Percentiles rank a stretch among this genome's conserved stretches.
These are phyloP conservation scores for Cinchona pubescens DNA, from an alignment of 257 asterid species.

Conservation along the genomic window DNA sequence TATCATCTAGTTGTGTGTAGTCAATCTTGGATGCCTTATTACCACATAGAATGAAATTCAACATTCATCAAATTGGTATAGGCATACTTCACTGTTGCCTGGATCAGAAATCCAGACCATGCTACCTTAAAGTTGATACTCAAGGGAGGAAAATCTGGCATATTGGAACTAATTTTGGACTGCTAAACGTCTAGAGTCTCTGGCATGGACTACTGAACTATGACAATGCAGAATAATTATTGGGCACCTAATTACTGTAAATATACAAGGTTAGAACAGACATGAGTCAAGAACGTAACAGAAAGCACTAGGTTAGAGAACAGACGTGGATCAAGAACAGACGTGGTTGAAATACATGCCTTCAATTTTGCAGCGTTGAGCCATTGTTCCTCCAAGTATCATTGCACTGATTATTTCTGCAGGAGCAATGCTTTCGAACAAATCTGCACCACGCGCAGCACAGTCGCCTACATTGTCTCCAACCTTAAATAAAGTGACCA, in stretches of 20 bases:
- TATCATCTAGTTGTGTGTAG: background rate
- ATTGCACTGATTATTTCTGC: slow-evolving; percentile 99
- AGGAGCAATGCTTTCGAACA: slow-evolving; percentile 98
- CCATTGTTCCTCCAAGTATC: slow-evolving; percentile 99
- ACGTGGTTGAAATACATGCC: slow-evolving; percentile 35
- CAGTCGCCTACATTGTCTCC: slow-evolving; percentile 99
- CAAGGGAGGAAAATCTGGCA: background rate
- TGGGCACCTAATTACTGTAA: background rate
- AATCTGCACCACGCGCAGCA: slow-evolving; percentile 99
- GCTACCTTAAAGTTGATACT: background rate
- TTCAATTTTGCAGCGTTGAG: slow-evolving; percentile 89
- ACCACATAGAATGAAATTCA: background rate
- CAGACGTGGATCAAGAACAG: background rate
- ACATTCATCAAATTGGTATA: background rate
- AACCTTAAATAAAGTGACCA: slow-evolving; percentile 51
- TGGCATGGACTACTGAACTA: background rate
- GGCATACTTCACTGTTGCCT: background rate
- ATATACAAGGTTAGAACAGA: background rate
- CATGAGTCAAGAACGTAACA: background rate
- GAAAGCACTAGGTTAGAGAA: background rate
- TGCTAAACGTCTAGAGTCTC: background rate
- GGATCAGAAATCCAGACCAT: background rate
- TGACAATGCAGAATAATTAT: background rate
- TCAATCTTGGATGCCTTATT: background rate
- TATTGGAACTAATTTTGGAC: background rate